Evolutionary conservation across 495 filamentous ascomycete genomes (phyloP), one percentile per base, ranked within the genome.

Genomic region (Podospora comata): DNA sequence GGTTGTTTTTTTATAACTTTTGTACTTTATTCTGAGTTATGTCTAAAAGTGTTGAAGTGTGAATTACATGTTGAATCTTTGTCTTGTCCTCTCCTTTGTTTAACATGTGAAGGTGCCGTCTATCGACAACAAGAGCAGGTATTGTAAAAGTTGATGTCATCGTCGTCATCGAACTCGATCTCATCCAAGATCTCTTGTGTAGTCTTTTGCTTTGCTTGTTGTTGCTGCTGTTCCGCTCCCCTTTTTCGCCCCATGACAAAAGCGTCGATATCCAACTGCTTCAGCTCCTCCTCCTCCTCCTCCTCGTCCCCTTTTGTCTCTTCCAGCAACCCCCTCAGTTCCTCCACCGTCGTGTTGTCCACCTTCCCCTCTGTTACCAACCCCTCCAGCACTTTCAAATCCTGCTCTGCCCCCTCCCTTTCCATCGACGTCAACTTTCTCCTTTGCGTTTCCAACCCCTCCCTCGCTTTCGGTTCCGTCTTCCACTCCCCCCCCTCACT

Each of bases 381-480:
- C 53, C 53, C 59, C 58, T 67, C 68, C 30, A 80, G 59, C 65
- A 68, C 67, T 15, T 68, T 63, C 0, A 79, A 32, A 69, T 75
- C 75, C 39, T 27, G 32, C 65, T 69, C 56, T 0, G 73, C 72
- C 6, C 30, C 61, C 61, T 39, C 56, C 60, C 13, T 64, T 65
- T 81, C 78, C 3, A 64, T 68, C 7, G 2, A 16, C 4, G 76
- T 71, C 63, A 80, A 53, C 7, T 26, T 61, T 64, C 78, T 56
- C 60, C 78, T 63, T 60, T 79, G 77, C 26, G 18, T 19, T 23
- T 76, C 68, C 55, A 81, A 58, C 16, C 68, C 74, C 34, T 20
- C 55, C 2, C 62, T 44, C 20, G 67, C 74, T 3, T 48, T 48
- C 13, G 39, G 39, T 48, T 48, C 39, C 5, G 9, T 48, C 39